These are phyloP conservation scores for Singerocomus inundabilis DNA, from an alignment of 1,284 basidiomycete genomes.

Conservation along the genomic window DNA sequence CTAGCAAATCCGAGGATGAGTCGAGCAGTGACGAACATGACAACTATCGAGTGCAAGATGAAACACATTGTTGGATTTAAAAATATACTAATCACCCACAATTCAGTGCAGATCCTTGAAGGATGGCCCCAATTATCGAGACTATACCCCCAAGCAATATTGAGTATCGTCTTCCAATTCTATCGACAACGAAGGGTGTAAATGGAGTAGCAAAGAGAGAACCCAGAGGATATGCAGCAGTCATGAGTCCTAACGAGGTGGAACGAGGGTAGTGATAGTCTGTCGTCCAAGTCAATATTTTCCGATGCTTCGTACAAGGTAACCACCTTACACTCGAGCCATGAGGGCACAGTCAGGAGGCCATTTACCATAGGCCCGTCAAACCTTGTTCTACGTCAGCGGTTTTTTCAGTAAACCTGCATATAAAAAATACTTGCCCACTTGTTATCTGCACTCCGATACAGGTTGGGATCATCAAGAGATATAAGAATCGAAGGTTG, in stretches of 20 bases:
- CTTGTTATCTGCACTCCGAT: constrained; percentile 62
- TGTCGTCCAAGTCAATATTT: constrained; percentile 1
- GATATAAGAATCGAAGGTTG: constrained; percentile 19
- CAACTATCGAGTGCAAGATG: constrained; percentile 5
- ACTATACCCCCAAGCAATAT: constrained; percentile 19
- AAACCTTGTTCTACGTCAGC: constrained; percentile 12
- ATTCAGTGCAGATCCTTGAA: constrained; percentile 20
- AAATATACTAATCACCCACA: constrained; percentile 3
- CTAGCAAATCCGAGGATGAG: constrained; percentile 1
- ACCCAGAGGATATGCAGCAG: constrained; percentile 18
- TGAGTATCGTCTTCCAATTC: constrained; percentile 14
- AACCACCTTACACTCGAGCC: constrained; percentile 20
- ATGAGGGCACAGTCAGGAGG: constrained; percentile 20
- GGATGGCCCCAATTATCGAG: constrained; percentile 11
- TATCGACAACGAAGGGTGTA: constrained; percentile 3
- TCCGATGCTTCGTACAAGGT: too few species aligned
- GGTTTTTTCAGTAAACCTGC: neutral
- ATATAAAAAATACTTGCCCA: constrained; percentile 43
- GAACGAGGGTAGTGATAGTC: constrained; percentile 24
- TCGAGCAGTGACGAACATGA: constrained; percentile 19
- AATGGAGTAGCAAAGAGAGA: constrained; percentile 15
- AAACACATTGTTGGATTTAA: neutral
- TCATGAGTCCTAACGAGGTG: constrained; percentile 16
- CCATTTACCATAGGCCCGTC: constrained; percentile 19
- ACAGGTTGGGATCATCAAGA: constrained; percentile 48